These are phyloP conservation scores for Cyclotella cryptica DNA, from an alignment of 108 stramenopile genomes.

Conservation along the genomic window DNA sequence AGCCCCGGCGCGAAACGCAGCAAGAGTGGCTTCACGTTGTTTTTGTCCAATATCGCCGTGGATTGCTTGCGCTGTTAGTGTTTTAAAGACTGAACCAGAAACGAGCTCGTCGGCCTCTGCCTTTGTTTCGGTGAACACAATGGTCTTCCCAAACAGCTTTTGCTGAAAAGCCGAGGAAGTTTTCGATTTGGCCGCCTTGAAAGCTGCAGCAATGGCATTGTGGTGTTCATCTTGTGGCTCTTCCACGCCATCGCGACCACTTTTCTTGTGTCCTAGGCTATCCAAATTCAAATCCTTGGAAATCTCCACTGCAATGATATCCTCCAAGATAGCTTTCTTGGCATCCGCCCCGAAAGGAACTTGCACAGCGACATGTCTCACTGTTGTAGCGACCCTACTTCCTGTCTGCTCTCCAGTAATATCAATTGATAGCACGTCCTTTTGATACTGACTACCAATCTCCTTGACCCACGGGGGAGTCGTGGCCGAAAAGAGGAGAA, in stretches of 20 bases:
- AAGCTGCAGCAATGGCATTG: constrained; percentile 92
- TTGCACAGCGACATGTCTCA: constrained; percentile 94
- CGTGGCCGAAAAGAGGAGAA: constrained; percentile 97
- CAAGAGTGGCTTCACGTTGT: constrained; percentile 96
- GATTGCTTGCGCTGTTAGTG: constrained; percentile 90
- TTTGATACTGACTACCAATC: constrained; percentile 90
- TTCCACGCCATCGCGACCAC: constrained; percentile 50
- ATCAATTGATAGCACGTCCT: constrained; percentile 91
- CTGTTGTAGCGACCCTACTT: constrained; percentile 93
- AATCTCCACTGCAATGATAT: constrained; percentile 94
- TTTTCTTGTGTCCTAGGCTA: constrained; percentile 22
- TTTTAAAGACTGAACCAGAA: constrained; percentile 88
- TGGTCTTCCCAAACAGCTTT: constrained; percentile 96
- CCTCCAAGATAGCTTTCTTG: constrained; percentile 78
- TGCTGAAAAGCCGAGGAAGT: constrained; percentile 79
- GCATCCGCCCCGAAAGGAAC: constrained; percentile 87
- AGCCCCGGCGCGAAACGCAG: constrained; percentile 92
- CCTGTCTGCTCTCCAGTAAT: constrained; percentile 81
- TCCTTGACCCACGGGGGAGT: constrained; percentile 96
- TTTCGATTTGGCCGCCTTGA: constrained; percentile 70
- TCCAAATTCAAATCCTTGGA: constrained; percentile 73
- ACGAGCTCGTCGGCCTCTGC: constrained; percentile 92
- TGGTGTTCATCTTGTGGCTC: constrained; percentile 66
- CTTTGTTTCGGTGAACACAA: constrained; percentile 98
- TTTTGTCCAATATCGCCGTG: constrained; percentile 99